phyloP scores from a whole-genome alignment of 345 rosid species.

The Aquilaria malaccensis region DNA sequence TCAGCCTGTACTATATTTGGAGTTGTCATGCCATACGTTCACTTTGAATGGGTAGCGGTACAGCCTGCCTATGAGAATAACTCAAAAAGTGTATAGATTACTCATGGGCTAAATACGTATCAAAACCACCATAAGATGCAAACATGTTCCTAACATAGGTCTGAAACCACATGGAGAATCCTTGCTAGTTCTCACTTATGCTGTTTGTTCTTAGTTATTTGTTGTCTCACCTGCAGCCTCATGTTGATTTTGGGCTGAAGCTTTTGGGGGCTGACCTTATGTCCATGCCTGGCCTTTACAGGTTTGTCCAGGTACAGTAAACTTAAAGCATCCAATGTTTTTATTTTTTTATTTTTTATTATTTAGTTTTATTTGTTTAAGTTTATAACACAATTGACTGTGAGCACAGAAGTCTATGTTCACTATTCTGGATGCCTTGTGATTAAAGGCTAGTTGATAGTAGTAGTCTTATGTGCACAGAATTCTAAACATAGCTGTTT shows the following conservation, averaged over 20 bases:
- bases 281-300: conserved; percentile 95
- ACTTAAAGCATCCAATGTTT: not conserved
- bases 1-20: no score
- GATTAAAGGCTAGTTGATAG: not conserved
- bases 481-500: no score
- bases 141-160: no score
- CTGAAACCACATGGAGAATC: no score
- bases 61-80: no score
- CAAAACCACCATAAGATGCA: no score
- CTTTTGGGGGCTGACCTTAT: conserved; percentile 93
- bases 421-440: conserved; percentile 8
- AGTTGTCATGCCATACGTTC: no score
- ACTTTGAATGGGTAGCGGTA: no score
- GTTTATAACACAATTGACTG: conserved; percentile 4
- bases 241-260: conserved; percentile 91
- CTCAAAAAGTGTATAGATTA: no score
- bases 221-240: conserved; percentile 53
- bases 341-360: conserved; percentile 6
- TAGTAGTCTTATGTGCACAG: no score
- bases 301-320: conserved; percentile 74
- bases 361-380: not conserved
- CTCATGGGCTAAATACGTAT: no score
- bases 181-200: no score
- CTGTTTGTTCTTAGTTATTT: not conserved
- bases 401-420: conserved; percentile 9